Base-by-base conservation (phyloP, 352 stramenopile species). In the Phytophthora ohioensis region DNA sequence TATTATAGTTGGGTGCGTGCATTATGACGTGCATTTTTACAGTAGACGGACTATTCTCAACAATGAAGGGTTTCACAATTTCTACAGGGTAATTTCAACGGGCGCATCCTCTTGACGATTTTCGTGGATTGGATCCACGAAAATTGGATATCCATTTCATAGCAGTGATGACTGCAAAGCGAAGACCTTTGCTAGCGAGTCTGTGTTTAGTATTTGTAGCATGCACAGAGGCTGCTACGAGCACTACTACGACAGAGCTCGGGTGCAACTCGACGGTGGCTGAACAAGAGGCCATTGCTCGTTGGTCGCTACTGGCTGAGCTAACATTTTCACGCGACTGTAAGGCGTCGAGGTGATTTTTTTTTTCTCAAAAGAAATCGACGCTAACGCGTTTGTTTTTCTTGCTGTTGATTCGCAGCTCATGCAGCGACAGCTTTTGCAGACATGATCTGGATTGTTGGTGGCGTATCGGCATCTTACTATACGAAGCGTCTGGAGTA, bases 401-500 rank as follows among this genome's bases (percentile, higher is more conserved):
- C 45, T 51, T 62, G 6, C 59, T 35, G 27, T 21, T 31, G 34
- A 38, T 71, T 8, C 55, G 3, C 57, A 95, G 86, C 84, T 1
- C 86, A 95, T 62, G 85, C 88, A 12, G 80, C 85, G 1, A 73
- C 80, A 15, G 83, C 76, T 52, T 93, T 91, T 52, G 69, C 62
- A 2, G 71, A 83, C 39, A 78, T 84, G 59, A 82, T 94, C 39
- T 94, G 84, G 84, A 76, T 92, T 53, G 81, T 95, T 15, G 84
- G 86, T 51, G 85, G 88, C 2, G 81, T 93, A 9, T 92, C 88
- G n/a, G 80, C 73, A 1, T 76, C 76, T 13, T 94, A 95, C 62
- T 90, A 92, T 69, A 94, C 85, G 11, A 90, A 88, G 49, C 82
- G 81, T 10, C 67, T 95, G 48, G 84, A 93, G 60, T 73, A 84